Evolutionary conservation across 2,329 filamentous ascomycete species (phyloP).

Genomic region (Aspergillus ruber): DNA sequence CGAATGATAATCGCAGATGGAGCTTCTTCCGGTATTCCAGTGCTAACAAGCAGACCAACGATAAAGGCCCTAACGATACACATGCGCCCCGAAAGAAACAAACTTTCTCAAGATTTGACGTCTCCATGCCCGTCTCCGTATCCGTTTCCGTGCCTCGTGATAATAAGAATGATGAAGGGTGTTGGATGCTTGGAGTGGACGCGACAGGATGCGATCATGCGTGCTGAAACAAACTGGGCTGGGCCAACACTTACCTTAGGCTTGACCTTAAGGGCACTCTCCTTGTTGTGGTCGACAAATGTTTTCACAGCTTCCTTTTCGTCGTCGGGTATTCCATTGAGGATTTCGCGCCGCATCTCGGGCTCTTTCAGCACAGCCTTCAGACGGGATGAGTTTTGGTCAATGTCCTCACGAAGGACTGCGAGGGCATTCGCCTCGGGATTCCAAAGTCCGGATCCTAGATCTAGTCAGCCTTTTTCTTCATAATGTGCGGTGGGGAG

Average conservation of each 20-base stretch:
- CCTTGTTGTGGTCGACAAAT: conserved; percentile 64
- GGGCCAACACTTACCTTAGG: conserved; percentile 60
- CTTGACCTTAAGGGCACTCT: conserved; percentile 73
- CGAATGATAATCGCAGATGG: background rate
- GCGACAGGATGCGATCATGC: background rate
- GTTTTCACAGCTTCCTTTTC: conserved; percentile 59
- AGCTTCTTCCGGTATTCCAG: background rate
- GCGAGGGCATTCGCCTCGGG: conserved; percentile 63
- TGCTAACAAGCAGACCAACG: background rate
- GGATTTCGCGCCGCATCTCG: conserved; percentile 58
- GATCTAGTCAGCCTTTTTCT: background rate
- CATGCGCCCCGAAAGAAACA: background rate
- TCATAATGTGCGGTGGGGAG: background rate
- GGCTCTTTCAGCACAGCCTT: conserved; percentile 59
- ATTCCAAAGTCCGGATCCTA: conserved; percentile 74
- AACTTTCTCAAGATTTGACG: background rate
- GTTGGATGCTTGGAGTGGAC: background rate
- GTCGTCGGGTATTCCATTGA: conserved; percentile 50
- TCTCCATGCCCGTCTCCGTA: background rate
- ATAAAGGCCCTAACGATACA: background rate
- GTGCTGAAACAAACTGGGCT: background rate
- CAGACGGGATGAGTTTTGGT: conserved; percentile 64
- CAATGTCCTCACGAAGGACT: conserved; percentile 66
- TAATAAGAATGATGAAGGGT: background rate
- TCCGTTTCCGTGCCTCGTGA: background rate